Base-by-base conservation (phyloP, 2,329 filamentous ascomycete genomes). In the Fonsecaea pedrosoi region DNA sequence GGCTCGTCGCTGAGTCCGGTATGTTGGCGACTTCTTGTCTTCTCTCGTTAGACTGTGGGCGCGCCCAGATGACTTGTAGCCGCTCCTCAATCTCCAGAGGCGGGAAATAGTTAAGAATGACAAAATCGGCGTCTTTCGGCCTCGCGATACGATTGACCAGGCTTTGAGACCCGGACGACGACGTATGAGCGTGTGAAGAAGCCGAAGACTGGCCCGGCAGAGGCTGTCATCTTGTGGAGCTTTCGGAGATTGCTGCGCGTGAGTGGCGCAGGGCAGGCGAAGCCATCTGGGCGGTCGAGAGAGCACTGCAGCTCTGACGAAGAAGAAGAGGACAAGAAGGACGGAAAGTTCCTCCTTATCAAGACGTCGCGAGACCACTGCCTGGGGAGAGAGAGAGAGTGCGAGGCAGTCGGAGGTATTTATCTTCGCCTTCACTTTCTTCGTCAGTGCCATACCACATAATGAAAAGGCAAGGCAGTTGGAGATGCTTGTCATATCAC, bases 221-320 rank as follows among this genome's bases (percentile, higher is more conserved):
- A 50, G 45, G 45, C 15, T 50, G 45, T 50, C 45, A 50, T 50
- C 45, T 50, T 50, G 45, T 50, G 7, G 45, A 50, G 21, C n/a
- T 25, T 50, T 15, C n/a, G 9, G 15, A 50, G 45, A 50, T 50
- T 50, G 9, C 45, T 6, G 45, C 45, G 45, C 9, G 45, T 50
- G 45, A 50, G 45, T 25, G 45, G 45, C 45, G 13, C 7, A 50
- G 15, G 25, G 25, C 25, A 25, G 25, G 25, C 25, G 25, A 25
- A 25, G 25, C 25, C 25, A 25, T 25, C 25, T 25, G 25, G 25
- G 25, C 3, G 25, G 25, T 25, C 25, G 25, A 25, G 25, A 25
- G 25, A 3, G 25, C 25, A 25, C 2, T 25, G 25, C 25, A 25
- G 25, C 25, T 25, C 25, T 25, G 25, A 25, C 25, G 25, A 25